These are phyloP conservation scores for Mycocentrospora acerina DNA, from an alignment of 2,329 filamentous ascomycete species.

Conservation along the genomic window DNA sequence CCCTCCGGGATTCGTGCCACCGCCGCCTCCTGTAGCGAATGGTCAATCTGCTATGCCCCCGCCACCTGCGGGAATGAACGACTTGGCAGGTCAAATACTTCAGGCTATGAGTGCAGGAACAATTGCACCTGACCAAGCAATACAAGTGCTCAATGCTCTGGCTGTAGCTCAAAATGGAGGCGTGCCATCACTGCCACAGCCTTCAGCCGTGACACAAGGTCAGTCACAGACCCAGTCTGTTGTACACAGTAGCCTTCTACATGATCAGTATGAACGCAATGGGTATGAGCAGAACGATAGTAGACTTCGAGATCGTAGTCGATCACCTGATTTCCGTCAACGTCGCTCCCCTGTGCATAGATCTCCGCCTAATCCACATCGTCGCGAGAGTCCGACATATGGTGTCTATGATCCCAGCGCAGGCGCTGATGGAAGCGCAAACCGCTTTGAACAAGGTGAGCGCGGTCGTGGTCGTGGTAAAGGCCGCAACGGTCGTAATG, in stretches of 20 bases:
- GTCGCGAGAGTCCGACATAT: conserved; percentile 69
- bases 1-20: conserved; percentile 35
- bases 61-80: conserved; percentile 26
- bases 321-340: conserved; percentile 66
- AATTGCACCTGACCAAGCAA: conserved; percentile 37
- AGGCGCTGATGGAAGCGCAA: conserved; percentile 58
- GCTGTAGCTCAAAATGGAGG: conserved; percentile 28
- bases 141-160: conserved; percentile 35
- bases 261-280: conserved; percentile 7
- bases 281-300: conserved; percentile 33
- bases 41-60: conserved; percentile 26
- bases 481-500: conserved; percentile 43
- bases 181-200: conserved; percentile 28
- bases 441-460: conserved; percentile 55
- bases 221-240: conserved; percentile 17
- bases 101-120: conserved; percentile 37
- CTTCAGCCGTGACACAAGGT: conserved; percentile 13
- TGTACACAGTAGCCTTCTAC: conserved; percentile 16
- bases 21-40: conserved; percentile 24
- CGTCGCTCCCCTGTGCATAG: conserved; percentile 56
- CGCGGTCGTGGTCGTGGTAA: conserved; percentile 57
- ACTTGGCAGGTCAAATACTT: conserved; percentile 34
- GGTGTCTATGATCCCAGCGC: conserved; percentile 70
- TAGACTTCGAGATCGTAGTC: conserved; percentile 47
- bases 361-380: conserved; percentile 60